These are phyloP conservation scores for Cladosporium sp. DNA, from an alignment of 2,329 filamentous ascomycete species.

Conservation along the genomic window DNA sequence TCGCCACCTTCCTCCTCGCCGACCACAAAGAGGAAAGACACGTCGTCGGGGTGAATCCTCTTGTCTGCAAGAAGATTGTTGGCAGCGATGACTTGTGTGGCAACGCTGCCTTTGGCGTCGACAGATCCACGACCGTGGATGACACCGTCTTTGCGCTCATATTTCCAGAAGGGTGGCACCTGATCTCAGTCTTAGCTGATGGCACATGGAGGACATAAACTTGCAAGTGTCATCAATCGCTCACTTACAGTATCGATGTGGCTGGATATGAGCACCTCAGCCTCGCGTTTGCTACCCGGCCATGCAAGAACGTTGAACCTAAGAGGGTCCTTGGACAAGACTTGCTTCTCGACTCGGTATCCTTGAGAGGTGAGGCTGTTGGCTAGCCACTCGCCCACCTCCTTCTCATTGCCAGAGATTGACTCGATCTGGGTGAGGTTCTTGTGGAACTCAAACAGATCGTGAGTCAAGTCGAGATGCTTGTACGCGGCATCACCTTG, in stretches of 20 bases:
- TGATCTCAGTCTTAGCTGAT: conserved; percentile 8
- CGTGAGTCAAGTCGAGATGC: conserved; percentile 35
- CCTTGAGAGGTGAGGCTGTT: conserved; percentile 63
- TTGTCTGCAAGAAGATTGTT: conserved; percentile 51
- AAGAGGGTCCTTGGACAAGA: conserved; percentile 43
- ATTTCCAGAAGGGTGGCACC: conserved; percentile 68
- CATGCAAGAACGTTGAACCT: conserved; percentile 81
- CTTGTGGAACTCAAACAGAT: conserved; percentile 72
- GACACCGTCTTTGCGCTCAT: conserved; percentile 54
- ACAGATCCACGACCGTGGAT: conserved; percentile 71
- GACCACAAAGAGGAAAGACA: conserved; percentile 65
- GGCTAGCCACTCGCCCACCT: conserved; percentile 68
- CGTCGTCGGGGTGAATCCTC: conserved; percentile 45
- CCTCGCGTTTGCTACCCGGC: conserved; percentile 50
- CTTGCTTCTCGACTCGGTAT: conserved; percentile 65
- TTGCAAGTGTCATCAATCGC: too few relatives aligned
- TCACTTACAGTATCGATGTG: conserved; percentile 78
- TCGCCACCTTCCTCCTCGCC: conserved; percentile 81
- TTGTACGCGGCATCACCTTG: conserved; percentile 4
- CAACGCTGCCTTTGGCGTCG: conserved; percentile 61
- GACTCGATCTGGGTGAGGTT: conserved; percentile 75
- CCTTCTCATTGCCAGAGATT: conserved; percentile 67
- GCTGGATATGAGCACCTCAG: conserved; percentile 68
- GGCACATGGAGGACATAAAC: too few relatives aligned
- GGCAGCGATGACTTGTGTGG: conserved; percentile 72